Percentiles rank a stretch among this genome's conserved stretches.
phyloP scores from a whole-genome alignment of 495 filamentous ascomycete species.

The Immersiella caudata region DNA sequence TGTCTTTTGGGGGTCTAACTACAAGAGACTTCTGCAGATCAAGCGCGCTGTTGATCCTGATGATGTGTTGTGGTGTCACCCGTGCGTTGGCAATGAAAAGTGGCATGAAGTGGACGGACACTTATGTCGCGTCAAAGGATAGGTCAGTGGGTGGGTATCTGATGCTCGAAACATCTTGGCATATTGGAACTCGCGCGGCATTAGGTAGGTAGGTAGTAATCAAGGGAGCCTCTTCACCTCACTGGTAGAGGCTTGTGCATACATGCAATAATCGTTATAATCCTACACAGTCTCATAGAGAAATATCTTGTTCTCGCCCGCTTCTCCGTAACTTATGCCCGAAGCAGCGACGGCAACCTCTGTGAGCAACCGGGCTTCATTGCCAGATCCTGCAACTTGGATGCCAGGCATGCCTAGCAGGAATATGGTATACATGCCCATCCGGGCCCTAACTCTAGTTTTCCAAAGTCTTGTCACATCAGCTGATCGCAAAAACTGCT shows the following conservation, averaged over 20 bases:
- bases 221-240: too few species aligned
- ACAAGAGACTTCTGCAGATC: constrained; percentile 46
- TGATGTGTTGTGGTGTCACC: constrained; percentile 60
- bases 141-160: not conserved
- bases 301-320: too few species aligned
- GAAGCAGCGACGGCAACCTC: not conserved
- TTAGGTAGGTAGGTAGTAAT: too few species aligned
- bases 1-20: constrained; percentile 57
- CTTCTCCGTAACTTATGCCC: not conserved
- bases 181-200: not conserved
- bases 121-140: constrained; percentile 32
- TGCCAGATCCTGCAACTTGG: not conserved
- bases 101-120: constrained; percentile 51
- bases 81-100: constrained; percentile 63
- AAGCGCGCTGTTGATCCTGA: constrained; percentile 61
- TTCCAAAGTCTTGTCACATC: not conserved
- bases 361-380: not conserved
- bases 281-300: too few species aligned
- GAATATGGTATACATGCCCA: not conserved
- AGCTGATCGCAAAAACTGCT: not conserved
- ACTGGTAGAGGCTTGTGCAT: too few species aligned
- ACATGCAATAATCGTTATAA: too few species aligned
- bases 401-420: not conserved
- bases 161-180: not conserved
- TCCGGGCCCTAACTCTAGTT: not conserved